Base-by-base conservation (phyloP, 495 filamentous ascomycete species). In the Cercophora samala region DNA sequence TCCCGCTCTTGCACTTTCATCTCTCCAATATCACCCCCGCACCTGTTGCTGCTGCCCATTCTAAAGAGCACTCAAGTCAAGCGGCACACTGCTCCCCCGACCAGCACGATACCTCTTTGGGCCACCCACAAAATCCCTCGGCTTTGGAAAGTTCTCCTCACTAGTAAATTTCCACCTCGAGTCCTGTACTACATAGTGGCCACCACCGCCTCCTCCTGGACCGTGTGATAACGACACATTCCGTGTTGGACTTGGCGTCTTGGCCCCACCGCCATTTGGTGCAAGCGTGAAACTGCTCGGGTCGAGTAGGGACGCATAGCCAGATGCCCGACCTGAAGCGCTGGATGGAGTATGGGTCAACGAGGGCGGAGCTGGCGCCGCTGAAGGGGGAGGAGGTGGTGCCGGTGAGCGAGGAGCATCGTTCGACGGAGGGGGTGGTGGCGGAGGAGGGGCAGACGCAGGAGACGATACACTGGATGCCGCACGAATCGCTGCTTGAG, bases 11-110 rank as follows among this genome's bases (percentile, higher is more conserved):
- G 15, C 64, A 24, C 3, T 6, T 17, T 23, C 58, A 18, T 17
- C n/a, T 32, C 21, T 46, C 13, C 51, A 22, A 19, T 59, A 42
- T 46, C 59, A 22, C 22, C 26, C 46, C 52, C 29, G 15, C 15
- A 46, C 13, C 26, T 29, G 37, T 9, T 46, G 37, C 37, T 46
- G 37, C 37, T 13, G 37, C 37, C 37, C 13, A 11, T 46, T 46
- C 37, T 54, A 81, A 64, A 83, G 70, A 13, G 75, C 75, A 66
- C 81, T 85, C 74, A 99, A 78, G 81, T 99, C 91, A 73, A 98
- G 83, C 53, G 95, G 95, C 53, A 99, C 93, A 81, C 91, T 97
- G 78, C 92, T 97, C 23, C 92, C 94, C 74, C 93, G 85, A 9
- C 95, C 95, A 25, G 94, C 95, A 53, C 93, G 84, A 78, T 99